Evolutionary conservation across 306 rosid species (phyloP), one percentile per base, ranked within the genome.

Genomic region (Vigna hirtella): DNA sequence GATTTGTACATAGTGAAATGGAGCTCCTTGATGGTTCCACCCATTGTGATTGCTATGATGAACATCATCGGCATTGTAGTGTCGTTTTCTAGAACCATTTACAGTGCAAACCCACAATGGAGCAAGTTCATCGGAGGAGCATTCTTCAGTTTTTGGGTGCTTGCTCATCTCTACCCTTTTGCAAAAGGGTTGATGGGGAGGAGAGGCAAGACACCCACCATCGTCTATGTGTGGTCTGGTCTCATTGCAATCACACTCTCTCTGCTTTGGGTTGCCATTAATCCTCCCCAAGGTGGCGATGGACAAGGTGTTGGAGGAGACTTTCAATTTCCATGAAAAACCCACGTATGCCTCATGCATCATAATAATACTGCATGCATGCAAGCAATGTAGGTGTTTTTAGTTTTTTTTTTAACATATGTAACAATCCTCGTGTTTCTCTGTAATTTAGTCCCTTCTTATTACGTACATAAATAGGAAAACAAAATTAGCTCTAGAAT

Each of bases 181-280:
- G 61, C 61, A 55, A 55, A 55, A 55, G 61, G 61, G 4, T 55
- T 55, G 61, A 55, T 55, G 61, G 61, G 61, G 1, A 55, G 61
- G 30, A 55, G 61, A 55, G 61, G 61, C 30, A 55, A 55, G 30
- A 55, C 61, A 3, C 61, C 61, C 6, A 55, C 61, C 22, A 55
- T 55, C 3, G 61, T 55, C 0, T 55, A 18, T 55, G 61, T 55
- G 14, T 55, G 61, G 61, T 55, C 61, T 18, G 61, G 61, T 20
- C 61, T 55, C 15, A 55, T 55, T 20, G 61, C 61, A 9, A 55
- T 55, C 8, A 55, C 61, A 8, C 61, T 55, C 11, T 55, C 61
- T 55, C 10, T 55, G 30, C 61, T 55, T 20, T 55, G 61, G 61
- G 30, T 55, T 20, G 28, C 61, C 61, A 55, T 55, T 20, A 55